Percentiles rank a stretch among this genome's conserved stretches.
phyloP scores from a whole-genome alignment of 371 early-diverging fungal genomes.

The Nematocida sp. region DNA sequence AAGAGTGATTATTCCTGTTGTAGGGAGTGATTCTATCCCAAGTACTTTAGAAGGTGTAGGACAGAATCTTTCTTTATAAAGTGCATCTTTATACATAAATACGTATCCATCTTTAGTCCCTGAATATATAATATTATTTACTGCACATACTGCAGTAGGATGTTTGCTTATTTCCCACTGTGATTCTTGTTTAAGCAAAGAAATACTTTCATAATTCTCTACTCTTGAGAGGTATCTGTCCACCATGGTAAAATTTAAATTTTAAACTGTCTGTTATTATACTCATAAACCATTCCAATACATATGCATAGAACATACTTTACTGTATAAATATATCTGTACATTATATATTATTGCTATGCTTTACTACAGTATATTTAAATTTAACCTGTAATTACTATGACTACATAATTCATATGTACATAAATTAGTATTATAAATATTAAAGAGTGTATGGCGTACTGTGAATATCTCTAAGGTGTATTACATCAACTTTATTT shows the following conservation, averaged over 20 bases:
- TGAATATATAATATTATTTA: not conserved
- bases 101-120: conserved; percentile 33
- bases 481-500: no score
- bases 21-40: not conserved
- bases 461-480: no score
- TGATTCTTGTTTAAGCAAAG: not conserved
- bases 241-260: not conserved
- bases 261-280: not conserved
- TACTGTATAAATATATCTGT: not conserved
- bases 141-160: not conserved
- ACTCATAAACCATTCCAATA: not conserved
- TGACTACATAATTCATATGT: no score
- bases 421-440: no score
- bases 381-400: no score
- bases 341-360: no score
- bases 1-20: not conserved
- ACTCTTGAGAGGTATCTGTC: conserved; percentile 18
- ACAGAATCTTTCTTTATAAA: conserved; percentile 17
- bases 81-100: conserved; percentile 37
- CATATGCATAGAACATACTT: not conserved
- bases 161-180: not conserved
- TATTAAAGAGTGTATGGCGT: no score
- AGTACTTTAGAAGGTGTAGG: not conserved
- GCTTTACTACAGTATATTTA: no score
- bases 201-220: not conserved